phyloP scores from a whole-genome alignment of 257 asterid species.

The Nemophila menziesii region DNA sequence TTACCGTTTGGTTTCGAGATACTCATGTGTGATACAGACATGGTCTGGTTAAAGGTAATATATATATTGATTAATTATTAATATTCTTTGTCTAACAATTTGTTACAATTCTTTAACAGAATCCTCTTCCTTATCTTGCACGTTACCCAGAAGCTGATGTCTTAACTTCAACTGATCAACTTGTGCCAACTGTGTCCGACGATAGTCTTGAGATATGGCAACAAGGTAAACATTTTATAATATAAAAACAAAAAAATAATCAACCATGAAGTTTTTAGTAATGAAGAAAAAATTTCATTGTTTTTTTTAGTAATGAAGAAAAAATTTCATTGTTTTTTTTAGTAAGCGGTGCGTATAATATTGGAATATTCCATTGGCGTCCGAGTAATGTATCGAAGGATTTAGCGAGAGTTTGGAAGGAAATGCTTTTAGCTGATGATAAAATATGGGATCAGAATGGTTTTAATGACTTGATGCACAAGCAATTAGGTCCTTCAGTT shows the following conservation, averaged over 20 bases:
- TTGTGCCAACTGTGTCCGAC: slow-evolving; percentile 80
- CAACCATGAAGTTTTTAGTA: not conserved
- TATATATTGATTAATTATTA: slow-evolving; percentile 10
- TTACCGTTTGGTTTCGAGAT: slow-evolving; percentile 81
- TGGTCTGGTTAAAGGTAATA: slow-evolving; percentile 97
- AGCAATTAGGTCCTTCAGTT: slow-evolving; percentile 90
- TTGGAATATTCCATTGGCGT: slow-evolving; percentile 98
- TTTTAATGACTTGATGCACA: slow-evolving; percentile 70
- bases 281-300: slow-evolving; percentile 1
- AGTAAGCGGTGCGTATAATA: slow-evolving; percentile 87
- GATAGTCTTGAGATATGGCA: slow-evolving; percentile 89
- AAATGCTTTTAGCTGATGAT: slow-evolving; percentile 71
- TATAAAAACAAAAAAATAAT: too few species aligned
- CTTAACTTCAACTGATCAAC: slow-evolving; percentile 90
- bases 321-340: slow-evolving; percentile 13
- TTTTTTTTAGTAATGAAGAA: not conserved
- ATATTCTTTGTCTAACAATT: slow-evolving; percentile 6
- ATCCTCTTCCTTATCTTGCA: slow-evolving; percentile 91
- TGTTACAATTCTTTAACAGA: slow-evolving; percentile 43
- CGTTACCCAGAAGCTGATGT: slow-evolving; percentile 97
- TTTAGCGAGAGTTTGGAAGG: slow-evolving; percentile 92
- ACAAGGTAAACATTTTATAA: slow-evolving; percentile 78
- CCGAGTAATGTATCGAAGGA: slow-evolving; percentile 69
- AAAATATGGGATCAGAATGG: slow-evolving; percentile 96
- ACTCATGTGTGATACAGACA: slow-evolving; percentile 97